Evolutionary conservation across 2,329 filamentous ascomycete genomes (phyloP).

Genomic region (Sordariomycetes sp.): DNA sequence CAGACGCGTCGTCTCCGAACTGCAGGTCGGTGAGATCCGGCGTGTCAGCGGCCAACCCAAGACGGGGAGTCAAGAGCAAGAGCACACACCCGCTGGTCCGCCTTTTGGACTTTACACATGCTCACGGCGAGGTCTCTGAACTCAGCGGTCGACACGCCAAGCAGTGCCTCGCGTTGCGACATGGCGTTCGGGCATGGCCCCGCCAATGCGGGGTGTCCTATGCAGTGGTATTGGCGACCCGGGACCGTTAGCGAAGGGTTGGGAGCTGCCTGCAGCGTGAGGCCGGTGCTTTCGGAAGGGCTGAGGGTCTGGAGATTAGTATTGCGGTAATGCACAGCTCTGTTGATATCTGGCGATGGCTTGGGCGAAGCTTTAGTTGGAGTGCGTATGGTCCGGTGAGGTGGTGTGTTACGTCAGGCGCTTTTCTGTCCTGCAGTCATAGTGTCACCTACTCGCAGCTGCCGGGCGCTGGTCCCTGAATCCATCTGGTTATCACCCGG

Average conservation of each 20-base stretch:
- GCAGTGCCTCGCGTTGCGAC: not conserved
- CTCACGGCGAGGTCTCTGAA: not conserved
- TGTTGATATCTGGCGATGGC: not conserved
- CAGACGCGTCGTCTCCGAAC: not conserved
- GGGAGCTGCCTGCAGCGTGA: not conserved
- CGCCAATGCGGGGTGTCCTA: not conserved
- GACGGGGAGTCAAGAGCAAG: not conserved
- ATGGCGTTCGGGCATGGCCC: not conserved
- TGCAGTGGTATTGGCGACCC: not conserved
- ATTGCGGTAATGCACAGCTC: not conserved
- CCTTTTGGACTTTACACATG: not conserved
- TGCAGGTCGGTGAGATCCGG: not conserved
- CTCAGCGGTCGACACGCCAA: not conserved
- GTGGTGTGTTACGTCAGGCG: not conserved
- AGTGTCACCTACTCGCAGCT: not conserved
- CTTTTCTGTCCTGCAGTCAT: not conserved
- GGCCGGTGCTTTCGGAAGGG: too few species aligned
- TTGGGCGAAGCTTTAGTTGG: not conserved
- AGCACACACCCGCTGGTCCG: not conserved
- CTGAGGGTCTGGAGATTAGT: too few species aligned
- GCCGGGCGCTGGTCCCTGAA: not conserved
- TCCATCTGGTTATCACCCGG: not conserved
- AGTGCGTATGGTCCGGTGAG: not conserved
- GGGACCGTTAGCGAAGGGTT: not conserved
- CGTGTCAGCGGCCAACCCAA: not conserved